Percentiles rank a stretch among this genome's conserved stretches.
Evolutionary conservation across 139 green algal genomes (phyloP).

Genomic region (Asterochloris erici): DNA sequence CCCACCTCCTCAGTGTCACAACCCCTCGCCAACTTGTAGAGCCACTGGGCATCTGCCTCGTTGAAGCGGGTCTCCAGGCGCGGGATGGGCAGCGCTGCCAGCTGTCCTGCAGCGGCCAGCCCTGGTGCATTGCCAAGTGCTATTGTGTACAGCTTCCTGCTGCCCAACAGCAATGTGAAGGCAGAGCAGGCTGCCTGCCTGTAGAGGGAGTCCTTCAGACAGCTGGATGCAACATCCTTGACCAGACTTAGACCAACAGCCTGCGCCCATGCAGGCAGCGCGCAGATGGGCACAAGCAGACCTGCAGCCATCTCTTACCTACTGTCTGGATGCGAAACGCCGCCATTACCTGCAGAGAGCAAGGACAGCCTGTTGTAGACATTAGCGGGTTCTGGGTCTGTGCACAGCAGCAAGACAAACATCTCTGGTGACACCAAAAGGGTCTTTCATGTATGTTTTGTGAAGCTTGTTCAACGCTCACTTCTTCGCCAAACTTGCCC

Average conservation of each 20-base stretch:
- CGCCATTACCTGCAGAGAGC: neutral
- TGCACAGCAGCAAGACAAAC: neutral
- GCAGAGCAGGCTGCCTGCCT: too few species aligned
- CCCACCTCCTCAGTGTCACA: constrained; percentile 54
- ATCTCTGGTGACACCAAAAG: too few species aligned
- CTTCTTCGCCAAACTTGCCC: constrained; percentile 68
- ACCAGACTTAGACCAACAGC: neutral
- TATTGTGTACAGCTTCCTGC: neutral
- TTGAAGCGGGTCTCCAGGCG: constrained; percentile 48
- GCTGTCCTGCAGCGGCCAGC: constrained; percentile 41
- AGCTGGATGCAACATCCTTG: neutral
- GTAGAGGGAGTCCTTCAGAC: too few species aligned
- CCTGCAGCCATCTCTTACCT: neutral
- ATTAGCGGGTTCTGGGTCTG: neutral
- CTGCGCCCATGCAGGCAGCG: neutral
- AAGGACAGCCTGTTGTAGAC: neutral
- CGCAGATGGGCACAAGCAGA: neutral
- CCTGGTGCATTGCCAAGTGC: neutral
- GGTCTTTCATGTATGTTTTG: too few species aligned
- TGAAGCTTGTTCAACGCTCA: constrained; percentile 3
- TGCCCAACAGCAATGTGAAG: too few species aligned
- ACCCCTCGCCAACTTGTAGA: constrained; percentile 51
- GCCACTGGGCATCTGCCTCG: constrained; percentile 39
- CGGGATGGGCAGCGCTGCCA: constrained; percentile 47
- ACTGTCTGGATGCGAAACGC: constrained; percentile 4